Conservation (phyloP, 192 early-diverging fungal species). For the Entomortierella beljakovae region DNA sequence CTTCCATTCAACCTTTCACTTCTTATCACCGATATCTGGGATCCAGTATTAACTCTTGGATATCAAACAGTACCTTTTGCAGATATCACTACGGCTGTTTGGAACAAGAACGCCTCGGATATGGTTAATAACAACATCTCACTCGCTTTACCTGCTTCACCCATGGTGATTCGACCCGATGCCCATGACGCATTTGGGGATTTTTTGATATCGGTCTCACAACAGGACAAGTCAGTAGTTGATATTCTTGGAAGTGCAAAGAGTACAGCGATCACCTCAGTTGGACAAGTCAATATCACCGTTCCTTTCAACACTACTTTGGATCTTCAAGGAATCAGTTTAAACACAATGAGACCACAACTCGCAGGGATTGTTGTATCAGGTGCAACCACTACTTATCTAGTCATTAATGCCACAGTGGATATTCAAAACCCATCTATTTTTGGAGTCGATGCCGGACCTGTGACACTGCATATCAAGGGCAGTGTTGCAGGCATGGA, state of each 20-base stretch:
- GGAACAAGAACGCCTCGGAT: conserved; percentile 37
- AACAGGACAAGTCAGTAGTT: conserved; percentile 20
- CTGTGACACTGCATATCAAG: conserved; percentile 13
- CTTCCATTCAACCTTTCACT: conserved; percentile 39
- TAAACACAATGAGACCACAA: conserved; percentile 20
- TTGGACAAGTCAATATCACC: conserved; percentile 33
- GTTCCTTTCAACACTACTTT: conserved; percentile 48
- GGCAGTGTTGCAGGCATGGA: background rate
- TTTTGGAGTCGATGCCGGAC: conserved; percentile 38
- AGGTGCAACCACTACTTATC: conserved; percentile 16
- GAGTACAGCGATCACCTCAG: conserved; percentile 16
- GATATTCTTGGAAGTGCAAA: conserved; percentile 36
- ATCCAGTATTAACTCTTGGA: conserved; percentile 17
- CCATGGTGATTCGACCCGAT: conserved; percentile 11
- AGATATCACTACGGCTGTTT: conserved; percentile 35
- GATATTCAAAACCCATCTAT: conserved; percentile 37
- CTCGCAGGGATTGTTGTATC: conserved; percentile 14
- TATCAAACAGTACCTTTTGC: conserved; percentile 21
- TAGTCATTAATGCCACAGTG: conserved; percentile 35
- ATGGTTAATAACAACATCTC: conserved; percentile 41
- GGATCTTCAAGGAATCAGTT: conserved; percentile 22
- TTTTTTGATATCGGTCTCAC: conserved; percentile 27
- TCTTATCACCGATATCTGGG: conserved; percentile 34
- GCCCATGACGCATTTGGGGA: conserved; percentile 19
- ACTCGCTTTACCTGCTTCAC: conserved; percentile 22